Conservation (phyloP, 2,329 filamentous ascomycete genomes). For the Cladosporium sp. region DNA sequence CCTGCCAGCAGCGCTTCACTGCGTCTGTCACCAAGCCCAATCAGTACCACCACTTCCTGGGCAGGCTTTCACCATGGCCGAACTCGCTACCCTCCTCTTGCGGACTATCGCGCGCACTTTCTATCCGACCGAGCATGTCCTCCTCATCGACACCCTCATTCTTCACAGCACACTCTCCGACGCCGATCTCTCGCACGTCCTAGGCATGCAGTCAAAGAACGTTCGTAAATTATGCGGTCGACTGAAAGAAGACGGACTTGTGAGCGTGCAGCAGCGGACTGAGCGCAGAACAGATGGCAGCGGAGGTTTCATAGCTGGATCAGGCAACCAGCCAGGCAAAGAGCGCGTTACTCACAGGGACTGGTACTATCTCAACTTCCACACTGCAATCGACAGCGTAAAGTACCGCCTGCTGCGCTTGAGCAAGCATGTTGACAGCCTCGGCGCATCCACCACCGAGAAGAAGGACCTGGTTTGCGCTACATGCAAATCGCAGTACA, state of each 20-base stretch:
- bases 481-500: constrained; percentile 80
- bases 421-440: constrained; percentile 81
- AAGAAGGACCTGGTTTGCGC: constrained; percentile 88
- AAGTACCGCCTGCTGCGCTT: constrained; percentile 90
- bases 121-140: constrained; percentile 77
- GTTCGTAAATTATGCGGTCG: constrained; percentile 84
- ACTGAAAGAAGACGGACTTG: constrained; percentile 78
- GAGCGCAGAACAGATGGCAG: constrained; percentile 33
- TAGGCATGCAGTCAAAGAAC: constrained; percentile 87
- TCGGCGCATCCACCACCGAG: constrained; percentile 71
- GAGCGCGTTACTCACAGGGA: constrained; percentile 55
- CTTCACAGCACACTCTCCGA: constrained; percentile 73
- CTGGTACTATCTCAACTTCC: constrained; percentile 97
- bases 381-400: constrained; percentile 89
- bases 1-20: constrained; percentile 28
- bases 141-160: constrained; percentile 75
- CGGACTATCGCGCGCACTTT: constrained; percentile 83
- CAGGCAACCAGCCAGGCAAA: constrained; percentile 24
- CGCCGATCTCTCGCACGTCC: constrained; percentile 79
- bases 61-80: constrained; percentile 44
- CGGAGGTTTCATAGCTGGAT: constrained; percentile 17
- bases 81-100: constrained; percentile 72
- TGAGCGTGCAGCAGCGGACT: constrained; percentile 64
- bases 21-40: constrained; percentile 18
- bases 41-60: neutral